Evolutionary conservation across 176 grass and related monocot genomes (phyloP).

Genomic region (Avena sativa): DNA sequence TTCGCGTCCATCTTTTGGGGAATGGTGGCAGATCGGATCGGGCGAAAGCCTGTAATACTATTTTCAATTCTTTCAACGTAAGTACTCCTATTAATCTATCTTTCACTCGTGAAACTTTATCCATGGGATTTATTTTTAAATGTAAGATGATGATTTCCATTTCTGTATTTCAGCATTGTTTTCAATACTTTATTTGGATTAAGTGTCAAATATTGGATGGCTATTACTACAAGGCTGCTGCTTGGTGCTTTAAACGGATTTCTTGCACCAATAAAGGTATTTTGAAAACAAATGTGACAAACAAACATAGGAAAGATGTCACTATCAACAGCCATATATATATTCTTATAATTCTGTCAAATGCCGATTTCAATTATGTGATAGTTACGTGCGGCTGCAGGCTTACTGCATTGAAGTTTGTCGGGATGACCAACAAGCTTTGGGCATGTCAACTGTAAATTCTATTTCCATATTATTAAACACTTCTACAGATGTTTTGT

Average conservation of each 20-base stretch:
- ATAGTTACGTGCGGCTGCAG: constrained; percentile 40
- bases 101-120: background rate
- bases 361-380: background rate
- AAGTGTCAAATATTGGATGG: constrained; percentile 76
- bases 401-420: constrained; percentile 85
- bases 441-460: constrained; percentile 73
- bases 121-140: background rate
- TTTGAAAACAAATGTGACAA: background rate
- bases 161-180: constrained; percentile 52
- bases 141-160: background rate
- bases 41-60: constrained; percentile 72
- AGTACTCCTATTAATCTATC: constrained; percentile 23
- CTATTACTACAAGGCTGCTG: constrained; percentile 65
- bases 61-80: constrained; percentile 61
- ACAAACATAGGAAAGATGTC: background rate
- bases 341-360: background rate
- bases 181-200: constrained; percentile 78
- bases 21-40: constrained; percentile 63
- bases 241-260: constrained; percentile 69
- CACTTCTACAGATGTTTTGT: background rate
- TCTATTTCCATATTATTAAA: background rate
- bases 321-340: background rate
- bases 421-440: constrained; percentile 64
- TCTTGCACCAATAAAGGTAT: constrained; percentile 57
- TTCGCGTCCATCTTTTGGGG: constrained; percentile 76